A percentile compares a stretch with the other conserved stretches of the same genome.
These are phyloP conservation scores for Penicillium egyptiacum DNA, from an alignment of 495 filamentous ascomycete genomes.

Conservation along the genomic window DNA sequence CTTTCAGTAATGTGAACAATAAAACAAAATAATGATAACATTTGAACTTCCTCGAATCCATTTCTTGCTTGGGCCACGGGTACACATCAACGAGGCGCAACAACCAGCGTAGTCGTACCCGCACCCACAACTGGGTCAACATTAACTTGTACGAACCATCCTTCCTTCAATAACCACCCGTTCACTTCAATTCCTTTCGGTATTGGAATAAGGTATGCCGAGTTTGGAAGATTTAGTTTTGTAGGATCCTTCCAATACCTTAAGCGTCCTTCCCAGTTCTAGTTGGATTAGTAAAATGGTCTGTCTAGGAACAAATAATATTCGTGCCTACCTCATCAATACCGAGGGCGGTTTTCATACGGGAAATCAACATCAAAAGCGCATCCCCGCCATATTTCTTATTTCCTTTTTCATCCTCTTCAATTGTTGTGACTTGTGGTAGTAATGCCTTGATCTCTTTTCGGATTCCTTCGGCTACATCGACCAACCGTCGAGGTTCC, in stretches of 20 bases:
- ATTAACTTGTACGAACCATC: conserved; percentile 6
- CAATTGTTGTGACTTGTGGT: neutral
- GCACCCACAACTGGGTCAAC: neutral
- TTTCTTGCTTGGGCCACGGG: neutral
- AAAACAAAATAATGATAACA: neutral
- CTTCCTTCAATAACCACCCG: conserved; percentile 1
- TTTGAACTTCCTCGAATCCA: neutral
- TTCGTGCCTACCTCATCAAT: conserved; percentile 7
- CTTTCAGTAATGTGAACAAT: neutral
- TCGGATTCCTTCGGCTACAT: neutral
- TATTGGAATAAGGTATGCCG: conserved; percentile 7
- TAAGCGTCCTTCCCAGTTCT: conserved; percentile 9
- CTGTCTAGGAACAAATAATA: neutral
- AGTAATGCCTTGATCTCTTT: conserved; percentile 3
- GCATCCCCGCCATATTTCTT: conserved; percentile 9
- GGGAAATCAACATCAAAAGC: conserved; percentile 2
- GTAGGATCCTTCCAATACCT: conserved; percentile 1
- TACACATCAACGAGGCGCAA: neutral
- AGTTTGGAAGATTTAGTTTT: neutral
- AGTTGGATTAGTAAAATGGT: neutral
- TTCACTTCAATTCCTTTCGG: neutral
- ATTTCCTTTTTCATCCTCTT: conserved; percentile 7
- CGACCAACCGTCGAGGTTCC: neutral
- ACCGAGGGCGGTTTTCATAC: conserved; percentile 3
- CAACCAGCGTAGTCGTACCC: neutral